phyloP scores from a whole-genome alignment of 441 rosid species.

The Populus hybrid region DNA sequence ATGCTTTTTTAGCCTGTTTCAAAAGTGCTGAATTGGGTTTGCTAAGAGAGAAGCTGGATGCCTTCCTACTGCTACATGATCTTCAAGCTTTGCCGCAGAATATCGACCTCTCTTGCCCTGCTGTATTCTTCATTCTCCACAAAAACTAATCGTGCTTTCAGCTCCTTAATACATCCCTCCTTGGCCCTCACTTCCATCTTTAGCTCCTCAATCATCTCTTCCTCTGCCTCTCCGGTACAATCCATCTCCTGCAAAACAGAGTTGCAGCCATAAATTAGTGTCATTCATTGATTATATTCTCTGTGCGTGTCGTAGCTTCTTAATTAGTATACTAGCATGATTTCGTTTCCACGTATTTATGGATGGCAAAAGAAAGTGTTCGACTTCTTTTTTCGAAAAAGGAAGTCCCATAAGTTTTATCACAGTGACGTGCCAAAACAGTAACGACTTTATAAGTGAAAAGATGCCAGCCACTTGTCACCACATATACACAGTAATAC shows the following conservation, averaged over 20 bases:
- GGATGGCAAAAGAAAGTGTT: not conserved
- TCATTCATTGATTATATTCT: not conserved
- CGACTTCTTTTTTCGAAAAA: not conserved
- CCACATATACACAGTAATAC: not conserved
- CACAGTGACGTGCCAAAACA: not conserved
- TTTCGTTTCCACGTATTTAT: not conserved
- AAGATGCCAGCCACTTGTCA: not conserved
- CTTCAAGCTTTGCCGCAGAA: conserved; percentile 67
- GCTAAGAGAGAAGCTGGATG: conserved; percentile 4
- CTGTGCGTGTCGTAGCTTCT: not conserved
- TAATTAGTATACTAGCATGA: not conserved
- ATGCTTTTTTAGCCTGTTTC: conserved; percentile 8
- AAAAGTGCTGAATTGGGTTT: conserved; percentile 13
- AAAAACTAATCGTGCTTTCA: conserved; percentile 36
- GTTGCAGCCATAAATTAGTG: not conserved
- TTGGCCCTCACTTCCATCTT: conserved; percentile 44
- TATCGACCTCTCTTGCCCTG: conserved; percentile 58
- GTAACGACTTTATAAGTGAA: not conserved
- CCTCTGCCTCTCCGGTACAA: conserved; percentile 41
- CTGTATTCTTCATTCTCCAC: conserved; percentile 43
- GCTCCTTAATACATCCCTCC: conserved; percentile 48
- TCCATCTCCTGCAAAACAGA: conserved; percentile 39
- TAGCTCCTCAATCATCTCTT: conserved; percentile 46
- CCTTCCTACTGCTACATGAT: conserved; percentile 45
- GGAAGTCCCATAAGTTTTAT: not conserved